Evolutionary conservation across 2,329 filamentous ascomycete species (phyloP), one percentile per base, ranked within the genome.

Genomic region (Calonectria pauciramosa): DNA sequence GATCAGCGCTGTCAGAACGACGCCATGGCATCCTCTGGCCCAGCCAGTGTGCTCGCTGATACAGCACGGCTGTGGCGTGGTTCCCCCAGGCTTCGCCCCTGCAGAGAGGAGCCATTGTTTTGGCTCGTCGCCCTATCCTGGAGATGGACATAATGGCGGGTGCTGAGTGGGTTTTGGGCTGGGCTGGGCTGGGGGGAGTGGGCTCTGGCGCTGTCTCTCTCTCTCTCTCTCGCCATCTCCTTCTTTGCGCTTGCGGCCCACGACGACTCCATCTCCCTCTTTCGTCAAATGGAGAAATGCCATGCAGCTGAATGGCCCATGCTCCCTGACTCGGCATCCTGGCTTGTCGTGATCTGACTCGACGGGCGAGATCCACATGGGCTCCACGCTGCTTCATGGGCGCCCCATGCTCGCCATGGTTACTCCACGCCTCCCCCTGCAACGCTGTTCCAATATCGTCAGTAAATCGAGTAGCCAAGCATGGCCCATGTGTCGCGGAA

Each of bases 271-370:
- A 59, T 59, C 16, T 6, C 23, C 11, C 30, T 20, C 14, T 16
- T n/a, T n/a, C 34, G 14, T 36, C 34, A 36, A 23, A 60, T 63
- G 68, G 54, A 64, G n/a, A 52, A 52, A 28, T 60, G 20, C 41
- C 51, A 60, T 60, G 63, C 70, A 67, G 60, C 44, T 59, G 52
- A 34, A 51, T 34, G 56, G 56, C n/a, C 54, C 49, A 71, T 66
- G 60, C 44, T 23, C n/a, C 56, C 49, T 65, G 71, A 73, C 71
- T 73, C 71, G 71, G 51, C 16, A 66, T 34, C 65, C 65, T n/a
- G 10, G 68, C 20, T 41, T 34, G 52, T 65, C 52, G 54, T 64
- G 64, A 60, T 64, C 64, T 72, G 70, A 72, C 70, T 72, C 70
- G 70, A 63, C 63, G 9, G 3, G 10, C 6, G 4, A 30, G 70